Evolutionary conservation across 768 basidiomycete genomes (phyloP).

Genomic region (Floccularia luteovirens): DNA sequence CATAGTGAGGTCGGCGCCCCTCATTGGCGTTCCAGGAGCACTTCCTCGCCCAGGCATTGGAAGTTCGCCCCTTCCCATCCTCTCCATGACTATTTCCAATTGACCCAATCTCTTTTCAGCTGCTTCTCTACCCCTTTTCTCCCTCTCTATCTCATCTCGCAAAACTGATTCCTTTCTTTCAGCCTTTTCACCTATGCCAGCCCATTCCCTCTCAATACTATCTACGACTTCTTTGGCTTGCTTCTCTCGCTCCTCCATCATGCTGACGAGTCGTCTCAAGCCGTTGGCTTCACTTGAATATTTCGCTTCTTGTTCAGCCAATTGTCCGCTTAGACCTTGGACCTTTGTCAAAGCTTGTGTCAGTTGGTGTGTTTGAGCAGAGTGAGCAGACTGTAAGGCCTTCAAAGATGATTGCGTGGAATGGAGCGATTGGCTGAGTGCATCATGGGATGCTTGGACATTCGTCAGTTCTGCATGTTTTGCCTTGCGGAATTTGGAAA

Average conservation of each 20-base stretch:
- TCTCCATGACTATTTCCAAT: slow-evolving; percentile 64
- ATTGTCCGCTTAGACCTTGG: slow-evolving; percentile 65
- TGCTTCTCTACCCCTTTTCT: slow-evolving; percentile 59
- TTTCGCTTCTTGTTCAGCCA: slow-evolving; percentile 81
- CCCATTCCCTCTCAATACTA: slow-evolving; percentile 78
- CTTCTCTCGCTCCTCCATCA: slow-evolving; percentile 86
- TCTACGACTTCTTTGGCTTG: slow-evolving; percentile 81
- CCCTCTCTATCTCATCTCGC: slow-evolving; percentile 64
- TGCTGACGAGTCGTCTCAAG: slow-evolving; percentile 64
- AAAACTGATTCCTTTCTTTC: slow-evolving; percentile 61
- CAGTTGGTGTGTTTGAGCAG: slow-evolving; percentile 65
- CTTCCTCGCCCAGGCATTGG: slow-evolving; percentile 45
- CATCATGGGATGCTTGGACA: slow-evolving; percentile 73
- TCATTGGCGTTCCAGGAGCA: slow-evolving; percentile 40
- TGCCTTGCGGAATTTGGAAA: slow-evolving; percentile 70
- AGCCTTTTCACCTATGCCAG: slow-evolving; percentile 59
- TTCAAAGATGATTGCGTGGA: slow-evolving; percentile 65
- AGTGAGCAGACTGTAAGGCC: slow-evolving; percentile 65
- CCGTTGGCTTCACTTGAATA: slow-evolving; percentile 74
- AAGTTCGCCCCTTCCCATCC: slow-evolving; percentile 67
- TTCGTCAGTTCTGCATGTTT: slow-evolving; percentile 74
- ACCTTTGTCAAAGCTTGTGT: slow-evolving; percentile 70
- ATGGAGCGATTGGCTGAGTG: slow-evolving; percentile 57
- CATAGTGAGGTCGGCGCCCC: slow-evolving; percentile 33
- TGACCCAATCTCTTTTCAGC: slow-evolving; percentile 68